Percentiles rank a stretch among this genome's conserved stretches.
phyloP scores from a whole-genome alignment of 495 filamentous ascomycete genomes.

The Astrothelium macrocarpum region DNA sequence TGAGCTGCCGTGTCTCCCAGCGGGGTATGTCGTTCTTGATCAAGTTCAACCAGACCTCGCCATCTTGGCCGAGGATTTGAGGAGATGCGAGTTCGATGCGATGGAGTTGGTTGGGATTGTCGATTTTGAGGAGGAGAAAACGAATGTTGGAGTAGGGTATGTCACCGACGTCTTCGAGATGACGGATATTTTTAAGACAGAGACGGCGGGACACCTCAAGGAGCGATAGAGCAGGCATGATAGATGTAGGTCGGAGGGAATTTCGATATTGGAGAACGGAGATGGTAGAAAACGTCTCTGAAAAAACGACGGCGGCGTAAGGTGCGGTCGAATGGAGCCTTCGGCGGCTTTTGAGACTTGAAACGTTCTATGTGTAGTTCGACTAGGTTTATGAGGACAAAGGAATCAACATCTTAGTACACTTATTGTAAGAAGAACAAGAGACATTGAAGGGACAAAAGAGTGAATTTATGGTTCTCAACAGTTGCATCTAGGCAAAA shows the following conservation, averaged over 20 bases:
- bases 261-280: neutral
- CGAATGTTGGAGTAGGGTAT: constrained; percentile 51
- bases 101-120: constrained; percentile 55
- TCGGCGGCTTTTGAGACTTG: too few relatives aligned
- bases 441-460: too few relatives aligned
- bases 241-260: neutral
- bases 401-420: too few relatives aligned
- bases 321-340: too few relatives aligned
- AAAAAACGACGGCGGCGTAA: too few relatives aligned
- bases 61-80: constrained; percentile 49
- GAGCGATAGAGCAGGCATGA: constrained; percentile 23
- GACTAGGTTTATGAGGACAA: too few relatives aligned
- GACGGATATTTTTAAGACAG: constrained; percentile 20
- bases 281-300: neutral
- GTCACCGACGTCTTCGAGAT: constrained; percentile 52
- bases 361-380: too few relatives aligned
- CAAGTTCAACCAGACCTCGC: constrained; percentile 58
- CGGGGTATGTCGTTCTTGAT: constrained; percentile 58
- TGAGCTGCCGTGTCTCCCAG: constrained; percentile 46
- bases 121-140: constrained; percentile 51
- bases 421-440: too few relatives aligned
- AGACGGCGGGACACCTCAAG: constrained; percentile 18
- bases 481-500: neutral
- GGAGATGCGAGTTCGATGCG: constrained; percentile 55
- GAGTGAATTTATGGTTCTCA: too few relatives aligned